Evolutionary conservation across 768 basidiomycete species (phyloP), one percentile per base, ranked within the genome.

Genomic region (Dentipellis sp.): DNA sequence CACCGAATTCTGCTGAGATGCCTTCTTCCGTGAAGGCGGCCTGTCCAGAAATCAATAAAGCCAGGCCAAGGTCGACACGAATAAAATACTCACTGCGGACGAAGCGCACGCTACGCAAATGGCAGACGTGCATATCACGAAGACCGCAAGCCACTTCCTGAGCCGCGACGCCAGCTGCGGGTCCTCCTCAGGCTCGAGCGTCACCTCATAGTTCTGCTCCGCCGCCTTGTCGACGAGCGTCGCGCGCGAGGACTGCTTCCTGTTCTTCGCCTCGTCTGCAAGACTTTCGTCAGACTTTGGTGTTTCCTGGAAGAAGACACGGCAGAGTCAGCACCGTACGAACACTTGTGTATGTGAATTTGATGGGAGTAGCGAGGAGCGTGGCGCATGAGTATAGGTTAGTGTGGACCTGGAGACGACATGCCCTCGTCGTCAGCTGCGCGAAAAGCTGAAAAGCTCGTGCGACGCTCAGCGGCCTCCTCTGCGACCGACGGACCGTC

Each of bases 1-100:
- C 66, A 36, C 65, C 58, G 53, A 76, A 77, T 22, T 74, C 67
- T 6, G 48, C 37, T 50, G 71, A 62, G 19, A 77, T 65, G 5
- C 71, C 72, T 5, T 54, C 58, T 58, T 78, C 76, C 2, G 75
- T 73, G 10, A 64, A 67, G 2, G 71, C 66, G 0, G 71, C 66
- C 71, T 69, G 52, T 11, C 6, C 17, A 12, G 4, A 12, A 38
- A n/a, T 46, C n/a, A 56, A 34, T 2, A 23, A 16, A 21, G 37
- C 16, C 17, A 34, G 42, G 22, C 14, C 42, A 7, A 1, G 35
- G 16, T 37, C 23, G 19, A 49, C 2, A 19, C 7, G 4, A 12
- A 51, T 10, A 12, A 39, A 21, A 52, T 39, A 52, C 53, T 49
- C 39, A 56, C 59, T 7, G 53, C 40, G 22, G 59, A 54, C 2